phyloP scores from a whole-genome alignment of 257 asterid species.

The Petunia secreta region DNA sequence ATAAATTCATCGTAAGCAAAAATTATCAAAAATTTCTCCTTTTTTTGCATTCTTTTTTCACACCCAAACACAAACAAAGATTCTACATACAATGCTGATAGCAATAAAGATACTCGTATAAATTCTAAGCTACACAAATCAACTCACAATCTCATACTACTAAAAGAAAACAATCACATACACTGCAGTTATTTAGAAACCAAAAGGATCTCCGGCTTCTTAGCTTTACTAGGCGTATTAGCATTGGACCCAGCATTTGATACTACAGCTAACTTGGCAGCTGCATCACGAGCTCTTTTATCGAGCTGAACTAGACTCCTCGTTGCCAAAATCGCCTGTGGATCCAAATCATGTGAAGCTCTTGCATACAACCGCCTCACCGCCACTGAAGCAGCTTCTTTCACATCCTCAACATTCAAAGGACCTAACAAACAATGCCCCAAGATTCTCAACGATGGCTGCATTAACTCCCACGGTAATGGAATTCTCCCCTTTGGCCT shows the following conservation, averaged over 20 bases:
- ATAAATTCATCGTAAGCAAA: too few relatives aligned
- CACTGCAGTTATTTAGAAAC: constrained; percentile 66
- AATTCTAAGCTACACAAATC: too few relatives aligned
- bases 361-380: constrained; percentile 79
- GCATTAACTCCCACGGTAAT: constrained; percentile 90
- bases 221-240: constrained; percentile 93
- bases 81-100: too few relatives aligned
- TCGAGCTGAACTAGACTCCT: constrained; percentile 91
- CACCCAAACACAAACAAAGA: too few relatives aligned
- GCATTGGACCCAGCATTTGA: constrained; percentile 45
- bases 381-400: constrained; percentile 80
- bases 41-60: too few relatives aligned
- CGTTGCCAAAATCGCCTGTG: constrained; percentile 90
- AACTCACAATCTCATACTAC: too few relatives aligned
- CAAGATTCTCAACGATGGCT: constrained; percentile 81
- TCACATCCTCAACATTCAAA: constrained; percentile 66
- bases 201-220: constrained; percentile 91
- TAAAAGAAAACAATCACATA: neutral
- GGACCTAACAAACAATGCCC: constrained; percentile 98
- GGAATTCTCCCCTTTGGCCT: constrained; percentile 69
- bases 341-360: constrained; percentile 87
- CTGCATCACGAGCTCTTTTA: constrained; percentile 70
- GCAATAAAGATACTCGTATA: too few relatives aligned
- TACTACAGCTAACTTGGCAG: constrained; percentile 46
- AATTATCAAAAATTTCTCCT: too few relatives aligned